Evolutionary conservation across 2,329 filamentous ascomycete genomes (phyloP).

Genomic region (Cordyceps militaris): DNA sequence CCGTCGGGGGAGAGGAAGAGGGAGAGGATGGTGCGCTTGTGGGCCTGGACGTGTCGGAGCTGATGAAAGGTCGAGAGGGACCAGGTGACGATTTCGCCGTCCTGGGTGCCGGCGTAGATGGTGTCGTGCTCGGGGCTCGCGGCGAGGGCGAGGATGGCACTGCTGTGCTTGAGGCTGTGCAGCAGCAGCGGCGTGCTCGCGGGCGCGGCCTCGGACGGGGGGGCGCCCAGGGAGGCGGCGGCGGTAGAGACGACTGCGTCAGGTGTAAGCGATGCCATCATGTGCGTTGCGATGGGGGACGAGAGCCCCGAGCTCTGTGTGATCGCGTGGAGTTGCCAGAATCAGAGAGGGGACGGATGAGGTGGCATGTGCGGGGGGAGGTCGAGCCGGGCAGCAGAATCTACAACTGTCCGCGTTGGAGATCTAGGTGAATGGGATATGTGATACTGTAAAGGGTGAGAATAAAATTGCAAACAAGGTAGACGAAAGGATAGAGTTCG

Average conservation of each 20-base stretch:
- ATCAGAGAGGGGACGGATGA: not conserved
- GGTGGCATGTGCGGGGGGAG: not conserved
- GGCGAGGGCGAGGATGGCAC: slow-evolving; percentile 74
- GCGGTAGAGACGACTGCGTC: not conserved
- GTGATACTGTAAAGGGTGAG: not conserved
- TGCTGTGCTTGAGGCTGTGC: slow-evolving; percentile 69
- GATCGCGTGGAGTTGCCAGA: not conserved
- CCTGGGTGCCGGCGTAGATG: slow-evolving; percentile 88
- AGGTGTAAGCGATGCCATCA: slow-evolving; percentile 6
- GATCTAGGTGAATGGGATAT: no score
- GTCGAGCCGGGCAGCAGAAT: not conserved
- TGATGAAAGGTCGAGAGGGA: slow-evolving; percentile 82
- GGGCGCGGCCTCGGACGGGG: not conserved
- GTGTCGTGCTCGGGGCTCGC: slow-evolving; percentile 69
- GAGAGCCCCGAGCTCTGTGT: not conserved
- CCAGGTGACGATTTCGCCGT: slow-evolving; percentile 89
- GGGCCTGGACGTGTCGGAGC: slow-evolving; percentile 71
- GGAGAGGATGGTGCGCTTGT: slow-evolving; percentile 84
- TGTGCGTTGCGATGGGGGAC: not conserved
- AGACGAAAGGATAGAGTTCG: no score
- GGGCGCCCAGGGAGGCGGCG: not conserved
- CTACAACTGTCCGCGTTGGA: not conserved
- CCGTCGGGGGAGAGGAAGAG: slow-evolving; percentile 72
- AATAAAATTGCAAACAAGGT: no score
- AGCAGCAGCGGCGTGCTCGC: slow-evolving; percentile 51